Evolutionary conservation across 148 eudicot species (phyloP).

Genomic region (Arctostaphylos glauca): DNA sequence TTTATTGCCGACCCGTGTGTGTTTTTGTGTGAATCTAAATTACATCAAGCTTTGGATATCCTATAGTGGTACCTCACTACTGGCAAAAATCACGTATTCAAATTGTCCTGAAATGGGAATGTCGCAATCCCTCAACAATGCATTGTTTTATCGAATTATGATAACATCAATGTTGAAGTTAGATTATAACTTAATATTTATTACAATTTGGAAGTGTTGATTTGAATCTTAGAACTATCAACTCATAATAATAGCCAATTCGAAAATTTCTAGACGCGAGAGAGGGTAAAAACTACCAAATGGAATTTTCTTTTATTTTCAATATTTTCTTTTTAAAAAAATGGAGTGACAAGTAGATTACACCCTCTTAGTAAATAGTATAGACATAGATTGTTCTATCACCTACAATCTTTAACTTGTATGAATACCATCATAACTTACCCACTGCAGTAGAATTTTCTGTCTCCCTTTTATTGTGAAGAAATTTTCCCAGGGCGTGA

Average conservation of each 20-base stretch:
- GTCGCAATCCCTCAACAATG: not conserved
- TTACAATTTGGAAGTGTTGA: too few relatives aligned
- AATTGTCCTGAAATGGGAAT: not conserved
- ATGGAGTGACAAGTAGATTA: too few relatives aligned
- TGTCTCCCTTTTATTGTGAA: slow-evolving; percentile 91
- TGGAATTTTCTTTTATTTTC: too few relatives aligned
- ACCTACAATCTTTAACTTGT: not conserved
- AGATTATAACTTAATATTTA: too few relatives aligned
- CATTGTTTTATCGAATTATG: not conserved
- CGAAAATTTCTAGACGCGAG: too few relatives aligned
- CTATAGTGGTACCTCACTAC: not conserved
- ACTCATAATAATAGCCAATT: too few relatives aligned
- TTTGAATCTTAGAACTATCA: too few relatives aligned
- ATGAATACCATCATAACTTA: slow-evolving; percentile 30
- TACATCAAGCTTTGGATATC: not conserved
- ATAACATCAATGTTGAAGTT: too few relatives aligned
- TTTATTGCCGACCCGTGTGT: not conserved
- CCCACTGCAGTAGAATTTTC: slow-evolving; percentile 43
- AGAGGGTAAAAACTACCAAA: too few relatives aligned
- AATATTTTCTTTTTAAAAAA: too few relatives aligned
- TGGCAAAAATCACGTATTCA: not conserved
- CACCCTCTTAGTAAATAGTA: too few relatives aligned
- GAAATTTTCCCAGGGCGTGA: slow-evolving; percentile 95
- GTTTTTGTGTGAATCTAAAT: not conserved
- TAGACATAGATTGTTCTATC: not conserved